phyloP scores from a whole-genome alignment of 148 eudicot species.

The Spergularia marina region DNA sequence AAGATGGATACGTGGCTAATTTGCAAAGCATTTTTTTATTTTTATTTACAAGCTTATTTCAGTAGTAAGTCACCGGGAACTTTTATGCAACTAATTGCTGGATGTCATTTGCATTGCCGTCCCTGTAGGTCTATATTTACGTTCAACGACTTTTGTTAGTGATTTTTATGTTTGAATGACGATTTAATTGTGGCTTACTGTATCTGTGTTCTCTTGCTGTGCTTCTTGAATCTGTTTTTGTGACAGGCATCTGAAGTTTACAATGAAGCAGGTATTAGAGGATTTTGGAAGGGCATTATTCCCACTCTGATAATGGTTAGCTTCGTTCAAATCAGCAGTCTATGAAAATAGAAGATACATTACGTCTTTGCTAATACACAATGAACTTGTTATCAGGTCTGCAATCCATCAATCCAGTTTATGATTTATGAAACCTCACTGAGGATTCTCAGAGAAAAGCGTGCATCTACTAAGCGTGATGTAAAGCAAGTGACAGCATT shows the following conservation, averaged over 20 bases:
- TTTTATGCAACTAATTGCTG: background rate
- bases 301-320: conserved; percentile 89
- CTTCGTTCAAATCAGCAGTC: conserved; percentile 5
- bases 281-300: conserved; percentile 93
- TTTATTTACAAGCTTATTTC: no score
- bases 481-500: conserved; percentile 54
- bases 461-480: conserved; percentile 45
- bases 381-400: conserved; percentile 47
- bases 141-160: background rate
- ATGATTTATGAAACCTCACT: conserved; percentile 84
- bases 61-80: background rate
- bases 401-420: conserved; percentile 96
- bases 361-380: conserved; percentile 5
- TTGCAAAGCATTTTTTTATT: no score
- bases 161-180: background rate
- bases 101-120: background rate
- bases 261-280: conserved; percentile 79
- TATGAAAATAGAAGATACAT: background rate
- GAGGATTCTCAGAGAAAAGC: conserved; percentile 59
- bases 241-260: conserved; percentile 79
- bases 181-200: conserved; percentile 8
- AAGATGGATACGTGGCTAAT: background rate
- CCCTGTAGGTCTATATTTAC: background rate
- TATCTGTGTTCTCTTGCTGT: background rate
- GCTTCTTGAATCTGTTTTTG: background rate